Percentiles rank a stretch among this genome's conserved stretches.
phyloP scores from a whole-genome alignment of 805 yeast genomes.

The Yamadazyma akitaensis region DNA sequence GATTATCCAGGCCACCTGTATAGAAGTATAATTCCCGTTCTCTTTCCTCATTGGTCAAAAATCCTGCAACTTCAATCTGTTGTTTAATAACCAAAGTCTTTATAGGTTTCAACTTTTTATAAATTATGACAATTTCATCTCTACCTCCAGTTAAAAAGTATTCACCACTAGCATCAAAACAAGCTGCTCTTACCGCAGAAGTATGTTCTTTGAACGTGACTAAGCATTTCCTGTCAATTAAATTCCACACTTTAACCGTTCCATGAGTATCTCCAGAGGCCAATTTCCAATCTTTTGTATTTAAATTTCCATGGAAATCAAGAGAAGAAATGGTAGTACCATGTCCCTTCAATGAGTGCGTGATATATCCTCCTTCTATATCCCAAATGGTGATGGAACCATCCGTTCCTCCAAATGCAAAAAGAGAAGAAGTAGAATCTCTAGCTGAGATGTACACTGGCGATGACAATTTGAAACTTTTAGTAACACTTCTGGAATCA shows the following conservation, averaged over 20 bases:
- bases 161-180: constrained; percentile 52
- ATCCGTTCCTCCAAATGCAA: constrained; percentile 94
- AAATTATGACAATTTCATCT: constrained; percentile 70
- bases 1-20: constrained; percentile 77
- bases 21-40: constrained; percentile 39
- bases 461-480: constrained; percentile 61
- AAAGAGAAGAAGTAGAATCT: constrained; percentile 78
- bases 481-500: constrained; percentile 37
- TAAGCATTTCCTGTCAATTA: constrained; percentile 71
- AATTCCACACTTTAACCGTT: constrained; percentile 53
- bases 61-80: constrained; percentile 70
- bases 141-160: constrained; percentile 80
- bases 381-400: constrained; percentile 93
- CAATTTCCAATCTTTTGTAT: constrained; percentile 67
- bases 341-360: constrained; percentile 92
- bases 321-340: constrained; percentile 83
- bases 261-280: constrained; percentile 69
- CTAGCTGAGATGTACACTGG: constrained; percentile 77
- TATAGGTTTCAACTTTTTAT: constrained; percentile 52
- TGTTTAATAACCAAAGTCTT: constrained; percentile 73
- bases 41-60: constrained; percentile 18
- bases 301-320: constrained; percentile 66
- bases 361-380: constrained; percentile 77
- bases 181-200: constrained; percentile 83
- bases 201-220: constrained; percentile 68